These are phyloP conservation scores for Emergomyces pasteurianus DNA, from an alignment of 2,329 filamentous ascomycete species.

Conservation along the genomic window DNA sequence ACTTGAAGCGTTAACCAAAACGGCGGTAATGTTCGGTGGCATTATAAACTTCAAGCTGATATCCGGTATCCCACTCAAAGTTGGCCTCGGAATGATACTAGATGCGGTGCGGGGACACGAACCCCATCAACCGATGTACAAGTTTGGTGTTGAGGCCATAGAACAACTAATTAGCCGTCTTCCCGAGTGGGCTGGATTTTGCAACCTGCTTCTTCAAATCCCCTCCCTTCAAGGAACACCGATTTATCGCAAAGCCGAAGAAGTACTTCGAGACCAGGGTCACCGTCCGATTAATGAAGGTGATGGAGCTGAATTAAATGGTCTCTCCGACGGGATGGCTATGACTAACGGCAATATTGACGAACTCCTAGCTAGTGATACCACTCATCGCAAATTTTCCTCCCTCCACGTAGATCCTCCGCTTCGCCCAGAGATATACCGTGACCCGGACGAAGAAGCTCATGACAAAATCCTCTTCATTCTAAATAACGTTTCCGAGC, in stretches of 20 bases:
- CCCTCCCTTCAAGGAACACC: slow-evolving; percentile 73
- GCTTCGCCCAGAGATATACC: slow-evolving; percentile 51
- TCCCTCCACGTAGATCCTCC: slow-evolving; percentile 67
- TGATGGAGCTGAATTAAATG: slow-evolving; percentile 28
- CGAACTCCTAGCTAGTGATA: slow-evolving; percentile 47
- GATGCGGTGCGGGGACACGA: slow-evolving; percentile 81
- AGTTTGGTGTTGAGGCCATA: slow-evolving; percentile 90
- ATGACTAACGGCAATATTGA: slow-evolving; percentile 61
- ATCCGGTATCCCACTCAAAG: slow-evolving; percentile 77
- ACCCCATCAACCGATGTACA: slow-evolving; percentile 86
- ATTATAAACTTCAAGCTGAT: slow-evolving; percentile 92
- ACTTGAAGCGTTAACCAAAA: slow-evolving; percentile 88
- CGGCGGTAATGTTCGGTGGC: slow-evolving; percentile 89
- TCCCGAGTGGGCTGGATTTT: slow-evolving; percentile 91
- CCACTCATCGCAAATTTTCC: slow-evolving; percentile 58
- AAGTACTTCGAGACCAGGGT: slow-evolving; percentile 60
- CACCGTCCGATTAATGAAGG: slow-evolving; percentile 46
- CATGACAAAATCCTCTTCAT: slow-evolving; percentile 94
- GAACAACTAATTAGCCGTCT: slow-evolving; percentile 77
- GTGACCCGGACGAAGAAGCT: slow-evolving; percentile 71
- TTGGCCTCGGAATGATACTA: slow-evolving; percentile 95
- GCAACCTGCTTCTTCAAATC: slow-evolving; percentile 70
- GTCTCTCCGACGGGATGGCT: slow-evolving; percentile 32
- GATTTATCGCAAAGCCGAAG: slow-evolving; percentile 69
- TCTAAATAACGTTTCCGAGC: slow-evolving; percentile 88